Base-by-base conservation (phyloP, 345 rosid species). In the Pugionium dolabratum region DNA sequence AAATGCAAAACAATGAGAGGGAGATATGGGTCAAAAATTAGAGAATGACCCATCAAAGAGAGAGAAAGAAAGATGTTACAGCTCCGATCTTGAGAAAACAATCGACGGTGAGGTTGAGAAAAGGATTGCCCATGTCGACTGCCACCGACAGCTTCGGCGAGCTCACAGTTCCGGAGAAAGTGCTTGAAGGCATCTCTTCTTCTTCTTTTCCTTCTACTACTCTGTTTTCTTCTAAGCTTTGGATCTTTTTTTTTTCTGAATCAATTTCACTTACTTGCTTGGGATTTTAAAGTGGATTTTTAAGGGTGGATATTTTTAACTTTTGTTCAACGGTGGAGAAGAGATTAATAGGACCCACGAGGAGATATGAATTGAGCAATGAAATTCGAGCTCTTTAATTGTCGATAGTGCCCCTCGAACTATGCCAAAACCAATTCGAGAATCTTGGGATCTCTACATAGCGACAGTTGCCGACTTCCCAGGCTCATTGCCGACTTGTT, bases 81-180 rank as follows among this genome's bases (percentile, higher is more conserved):
- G 86, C 70, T 79, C 87, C 98, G 61, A 84, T 85, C 90, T 91
- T 91, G 79, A 91, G 79, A 78, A 86, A 89, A 4, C 89, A 96
- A 75, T 89, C 96, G 36, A 83, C 79, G 43, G 89, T 79, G 78
- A 76, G 74, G 62, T 91, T 89, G 55, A 89, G 90, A 10, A 91
- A 76, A 42, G 85, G 87, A 67, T 83, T 70, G 65, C 96, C 96
- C 83, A 65, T 79, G 74, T 91, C 96, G 40, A 86, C 79, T 2
- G 75, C 78, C 11, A 91, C 87, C 30, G 83, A 83, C n/a, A 91
- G 79, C 59, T 53, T 84, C 48, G 96, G 96, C 5, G 84, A 42
- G 48, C 88, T 66, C 46, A 91, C 53, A 4, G 85, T 75, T 1
- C 87, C 94, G 0, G 78, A 58, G 49, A 89, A 77, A 30, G 78